Percentiles rank a stretch among this genome's conserved stretches.
These are phyloP conservation scores for Conticribra weissflogii DNA, from an alignment of 108 stramenopile genomes.

Conservation along the genomic window DNA sequence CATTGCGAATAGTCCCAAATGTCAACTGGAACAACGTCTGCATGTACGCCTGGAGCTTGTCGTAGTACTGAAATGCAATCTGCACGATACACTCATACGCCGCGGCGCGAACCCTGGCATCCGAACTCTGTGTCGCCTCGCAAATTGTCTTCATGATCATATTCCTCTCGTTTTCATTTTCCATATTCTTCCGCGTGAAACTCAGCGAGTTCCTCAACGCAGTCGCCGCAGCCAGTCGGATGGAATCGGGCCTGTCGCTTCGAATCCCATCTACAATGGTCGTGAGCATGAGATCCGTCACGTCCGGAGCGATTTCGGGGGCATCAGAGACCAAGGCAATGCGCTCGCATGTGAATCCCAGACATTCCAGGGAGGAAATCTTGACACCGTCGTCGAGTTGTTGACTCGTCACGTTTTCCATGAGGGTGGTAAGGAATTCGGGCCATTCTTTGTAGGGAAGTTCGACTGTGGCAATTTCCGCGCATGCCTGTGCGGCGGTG, in stretches of 20 bases:
- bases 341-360: constrained; percentile 95
- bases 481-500: constrained; percentile 82
- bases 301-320: constrained; percentile 77
- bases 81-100: constrained; percentile 92
- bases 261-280: constrained; percentile 97
- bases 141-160: constrained; percentile 95
- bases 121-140: constrained; percentile 87
- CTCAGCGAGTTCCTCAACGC: constrained; percentile 91
- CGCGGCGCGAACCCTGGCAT: constrained; percentile 71
- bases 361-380: constrained; percentile 89
- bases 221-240: constrained; percentile 86
- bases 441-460: constrained; percentile 89
- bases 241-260: constrained; percentile 69
- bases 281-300: constrained; percentile 93
- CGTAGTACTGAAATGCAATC: constrained; percentile 92
- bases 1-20: constrained; percentile 79
- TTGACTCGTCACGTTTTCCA: constrained; percentile 73
- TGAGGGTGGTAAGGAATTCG: constrained; percentile 70
- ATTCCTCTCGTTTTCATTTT: constrained; percentile 86
- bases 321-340: constrained; percentile 46
- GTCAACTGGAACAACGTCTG: constrained; percentile 91
- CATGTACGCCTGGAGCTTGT: constrained; percentile 91
- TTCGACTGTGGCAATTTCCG: constrained; percentile 88
- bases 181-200: constrained; percentile 93
- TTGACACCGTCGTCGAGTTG: constrained; percentile 69